Percentiles rank a stretch among this genome's conserved stretches.
Conservation (phyloP, 139 green algal species). For the Coelastrella sp. region DNA sequence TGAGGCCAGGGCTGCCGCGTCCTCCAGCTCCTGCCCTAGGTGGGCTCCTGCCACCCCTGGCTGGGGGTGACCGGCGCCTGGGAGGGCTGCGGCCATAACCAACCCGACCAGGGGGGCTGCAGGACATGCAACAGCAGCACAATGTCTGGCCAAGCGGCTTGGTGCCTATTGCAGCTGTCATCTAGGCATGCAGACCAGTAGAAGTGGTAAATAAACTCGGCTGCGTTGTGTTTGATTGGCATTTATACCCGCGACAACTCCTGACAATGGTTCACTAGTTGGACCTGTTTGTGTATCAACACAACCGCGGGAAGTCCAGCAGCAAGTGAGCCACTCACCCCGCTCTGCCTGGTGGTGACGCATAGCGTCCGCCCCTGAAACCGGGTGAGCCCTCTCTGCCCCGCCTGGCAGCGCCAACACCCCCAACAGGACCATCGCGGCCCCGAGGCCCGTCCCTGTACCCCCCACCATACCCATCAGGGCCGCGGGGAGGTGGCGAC, state of each 20-base stretch:
- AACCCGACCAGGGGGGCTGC: neutral
- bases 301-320: neutral
- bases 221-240: too few relatives aligned
- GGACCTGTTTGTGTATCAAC: too few relatives aligned
- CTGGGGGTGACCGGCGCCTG: neutral
- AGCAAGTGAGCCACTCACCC: neutral
- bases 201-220: too few relatives aligned
- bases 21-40: neutral
- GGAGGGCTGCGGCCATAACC: conserved; percentile 39
- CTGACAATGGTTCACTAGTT: too few relatives aligned
- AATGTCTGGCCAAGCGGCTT: neutral
- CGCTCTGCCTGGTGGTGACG: neutral
- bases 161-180: neutral
- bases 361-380: neutral
- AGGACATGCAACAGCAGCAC: neutral
- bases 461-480: neutral
- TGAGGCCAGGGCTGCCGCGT: neutral
- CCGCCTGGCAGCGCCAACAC: neutral
- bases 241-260: too few relatives aligned
- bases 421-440: neutral
- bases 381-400: neutral
- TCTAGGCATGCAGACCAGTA: too few relatives aligned
- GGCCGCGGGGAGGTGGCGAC: neutral
- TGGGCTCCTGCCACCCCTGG: conserved; percentile 2
- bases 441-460: neutral